Evolutionary conservation across 169 alveolate genomes (phyloP).

Genomic region (Pseudocohnilembus persalinus): DNA sequence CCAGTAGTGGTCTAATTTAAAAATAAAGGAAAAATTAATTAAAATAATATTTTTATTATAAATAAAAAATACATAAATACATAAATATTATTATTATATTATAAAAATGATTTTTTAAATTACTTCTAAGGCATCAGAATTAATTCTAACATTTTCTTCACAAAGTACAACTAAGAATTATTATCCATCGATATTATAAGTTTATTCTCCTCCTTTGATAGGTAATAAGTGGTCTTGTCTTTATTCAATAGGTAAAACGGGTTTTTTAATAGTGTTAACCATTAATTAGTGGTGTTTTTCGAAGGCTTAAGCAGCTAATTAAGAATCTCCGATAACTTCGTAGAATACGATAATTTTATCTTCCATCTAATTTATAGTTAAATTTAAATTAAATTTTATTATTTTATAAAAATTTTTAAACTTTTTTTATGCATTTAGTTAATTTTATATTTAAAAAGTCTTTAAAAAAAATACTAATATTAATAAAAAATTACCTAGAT

Average conservation of each 20-base stretch:
- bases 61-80: no score
- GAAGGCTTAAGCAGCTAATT: not conserved
- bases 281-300: not conserved
- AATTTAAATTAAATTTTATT: no score
- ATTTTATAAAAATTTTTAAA: no score
- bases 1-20: not conserved
- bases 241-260: not conserved
- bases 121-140: not conserved
- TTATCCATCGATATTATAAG: not conserved
- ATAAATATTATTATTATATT: no score
- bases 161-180: not conserved
- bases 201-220: not conserved
- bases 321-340: not conserved
- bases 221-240: not conserved
- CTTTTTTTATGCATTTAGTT: no score
- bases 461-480: no score
- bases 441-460: no score
- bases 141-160: not conserved
- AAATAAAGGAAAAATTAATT: no score
- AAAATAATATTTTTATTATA: no score
- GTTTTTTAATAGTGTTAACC: not conserved
- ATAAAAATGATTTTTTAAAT: not conserved
- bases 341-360: not conserved
- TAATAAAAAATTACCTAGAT: conserved; percentile 26
- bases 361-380: not conserved